Conservation (phyloP, 257 asterid genomes). For the Catharanthus roseus region DNA sequence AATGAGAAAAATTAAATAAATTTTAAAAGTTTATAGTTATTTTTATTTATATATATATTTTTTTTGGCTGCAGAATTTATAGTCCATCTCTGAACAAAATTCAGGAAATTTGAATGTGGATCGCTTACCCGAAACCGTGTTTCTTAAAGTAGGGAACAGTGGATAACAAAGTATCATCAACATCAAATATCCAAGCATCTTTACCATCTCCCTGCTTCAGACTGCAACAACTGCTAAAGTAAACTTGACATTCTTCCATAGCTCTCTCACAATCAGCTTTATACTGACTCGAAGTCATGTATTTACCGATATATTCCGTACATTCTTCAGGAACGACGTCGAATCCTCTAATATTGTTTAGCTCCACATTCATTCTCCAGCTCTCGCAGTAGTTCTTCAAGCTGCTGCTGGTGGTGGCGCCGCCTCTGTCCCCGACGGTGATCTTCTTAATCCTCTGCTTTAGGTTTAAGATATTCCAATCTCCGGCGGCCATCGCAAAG, state of each 20-base stretch:
- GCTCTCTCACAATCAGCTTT: slow-evolving; percentile 32
- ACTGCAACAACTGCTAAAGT: slow-evolving; percentile 27
- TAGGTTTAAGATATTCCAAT: slow-evolving; percentile 41
- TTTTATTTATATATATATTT: too few relatives aligned
- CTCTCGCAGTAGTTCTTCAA: slow-evolving; percentile 53
- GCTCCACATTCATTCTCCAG: slow-evolving; percentile 46
- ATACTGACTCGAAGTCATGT: slow-evolving; percentile 46
- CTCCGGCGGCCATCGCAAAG: slow-evolving; percentile 23
- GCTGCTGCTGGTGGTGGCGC: too few relatives aligned
- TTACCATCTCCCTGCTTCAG: slow-evolving; percentile 34
- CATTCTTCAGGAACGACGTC: slow-evolving; percentile 48
- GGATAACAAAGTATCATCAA: slow-evolving; percentile 45
- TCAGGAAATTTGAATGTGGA: too few relatives aligned
- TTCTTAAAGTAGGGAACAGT: slow-evolving; percentile 41
- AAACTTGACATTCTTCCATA: slow-evolving; percentile 34
- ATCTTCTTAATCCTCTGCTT: too few relatives aligned
- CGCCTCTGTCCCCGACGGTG: too few relatives aligned
- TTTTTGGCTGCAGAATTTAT: too few relatives aligned
- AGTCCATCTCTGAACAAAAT: too few relatives aligned
- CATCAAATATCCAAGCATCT: slow-evolving; percentile 51
- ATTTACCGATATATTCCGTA: slow-evolving; percentile 25
- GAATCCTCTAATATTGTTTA: slow-evolving; percentile 39
- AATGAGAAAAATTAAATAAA: too few relatives aligned
- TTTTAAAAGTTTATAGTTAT: too few relatives aligned
- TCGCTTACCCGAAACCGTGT: slow-evolving; percentile 33